phyloP scores from a whole-genome alignment of 306 rosid genomes.

The Begonia masoniana region DNA sequence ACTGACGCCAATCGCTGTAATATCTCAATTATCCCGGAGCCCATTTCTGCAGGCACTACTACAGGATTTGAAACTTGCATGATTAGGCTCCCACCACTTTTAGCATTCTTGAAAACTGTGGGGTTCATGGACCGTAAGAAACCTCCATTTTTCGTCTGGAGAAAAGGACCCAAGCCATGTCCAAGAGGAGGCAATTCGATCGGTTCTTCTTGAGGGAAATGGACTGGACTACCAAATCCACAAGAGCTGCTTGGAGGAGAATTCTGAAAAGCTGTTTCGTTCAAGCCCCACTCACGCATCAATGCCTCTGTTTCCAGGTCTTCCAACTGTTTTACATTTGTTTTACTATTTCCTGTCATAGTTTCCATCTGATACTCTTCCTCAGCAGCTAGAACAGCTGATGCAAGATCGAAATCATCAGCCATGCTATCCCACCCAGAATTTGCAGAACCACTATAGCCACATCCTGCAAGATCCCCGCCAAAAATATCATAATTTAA shows the following conservation, averaged over 20 bases:
- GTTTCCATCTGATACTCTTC: slow-evolving; percentile 30
- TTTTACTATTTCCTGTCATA: slow-evolving; percentile 30
- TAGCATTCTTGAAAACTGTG: slow-evolving; percentile 44
- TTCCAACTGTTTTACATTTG: slow-evolving; percentile 54
- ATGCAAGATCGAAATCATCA: slow-evolving; percentile 10
- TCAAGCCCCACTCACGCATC: slow-evolving; percentile 81
- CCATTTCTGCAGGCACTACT: slow-evolving; percentile 92
- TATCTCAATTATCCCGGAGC: slow-evolving; percentile 71
- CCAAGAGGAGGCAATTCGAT: slow-evolving; percentile 65
- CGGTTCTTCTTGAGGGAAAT: slow-evolving; percentile 37
- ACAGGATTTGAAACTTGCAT: slow-evolving; percentile 89
- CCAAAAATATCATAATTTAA: slow-evolving; percentile 35
- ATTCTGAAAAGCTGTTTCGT: slow-evolving; percentile 67
- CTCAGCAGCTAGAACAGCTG: slow-evolving; percentile 1
- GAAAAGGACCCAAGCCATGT: slow-evolving; percentile 71
- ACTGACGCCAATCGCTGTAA: slow-evolving; percentile 61
- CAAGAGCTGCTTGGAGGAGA: slow-evolving; percentile 45
- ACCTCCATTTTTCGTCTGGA: slow-evolving; percentile 77
- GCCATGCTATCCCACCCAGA: slow-evolving; percentile 25
- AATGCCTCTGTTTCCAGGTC: slow-evolving; percentile 78
- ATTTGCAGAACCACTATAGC: slow-evolving; percentile 14
- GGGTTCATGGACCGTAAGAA: slow-evolving; percentile 78
- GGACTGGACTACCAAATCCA: slow-evolving; percentile 63
- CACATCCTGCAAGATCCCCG: slow-evolving; percentile 23
- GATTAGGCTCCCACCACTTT: slow-evolving; percentile 57